These are phyloP conservation scores for Eudorina sp. DNA, from an alignment of 139 green algal species.

Conservation along the genomic window DNA sequence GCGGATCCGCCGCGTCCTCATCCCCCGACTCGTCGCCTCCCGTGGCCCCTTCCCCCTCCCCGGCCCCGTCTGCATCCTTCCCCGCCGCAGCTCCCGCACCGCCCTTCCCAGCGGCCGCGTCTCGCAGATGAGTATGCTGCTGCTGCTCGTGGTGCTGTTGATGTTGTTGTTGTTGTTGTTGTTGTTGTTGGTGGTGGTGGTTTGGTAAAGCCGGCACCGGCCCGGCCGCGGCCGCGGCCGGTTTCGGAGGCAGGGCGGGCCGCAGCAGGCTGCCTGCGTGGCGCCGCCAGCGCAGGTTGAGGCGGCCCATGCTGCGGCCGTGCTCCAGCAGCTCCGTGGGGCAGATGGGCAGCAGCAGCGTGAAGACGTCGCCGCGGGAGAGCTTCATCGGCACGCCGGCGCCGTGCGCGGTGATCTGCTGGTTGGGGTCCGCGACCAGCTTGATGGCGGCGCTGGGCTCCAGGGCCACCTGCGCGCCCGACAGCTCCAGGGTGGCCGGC, in stretches of 20 bases:
- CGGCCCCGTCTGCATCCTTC: background rate
- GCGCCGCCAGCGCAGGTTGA: conserved; percentile 61
- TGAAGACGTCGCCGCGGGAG: conserved; percentile 44
- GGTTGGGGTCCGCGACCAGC: conserved; percentile 52
- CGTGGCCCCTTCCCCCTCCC: background rate
- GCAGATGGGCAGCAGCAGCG: conserved; percentile 60
- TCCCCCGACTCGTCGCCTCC: background rate
- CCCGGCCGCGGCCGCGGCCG: background rate
- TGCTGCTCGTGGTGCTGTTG: background rate
- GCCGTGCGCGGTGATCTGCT: conserved; percentile 53
- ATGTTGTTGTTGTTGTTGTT: background rate
- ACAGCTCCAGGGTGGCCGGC: conserved; percentile 55
- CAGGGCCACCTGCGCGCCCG: conserved; percentile 47
- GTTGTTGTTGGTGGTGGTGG: background rate
- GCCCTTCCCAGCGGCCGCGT: background rate
- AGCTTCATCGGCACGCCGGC: background rate
- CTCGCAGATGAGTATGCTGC: too few species aligned
- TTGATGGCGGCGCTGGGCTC: conserved; percentile 41
- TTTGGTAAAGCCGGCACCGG: too few species aligned
- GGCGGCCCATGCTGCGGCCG: conserved; percentile 45
- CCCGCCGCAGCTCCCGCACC: background rate
- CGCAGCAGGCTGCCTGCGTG: conserved; percentile 4
- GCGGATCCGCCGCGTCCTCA: conserved; percentile 2
- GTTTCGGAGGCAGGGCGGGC: background rate
- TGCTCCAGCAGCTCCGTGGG: conserved; percentile 42